These are phyloP conservation scores for Mycena capillaripes DNA, from an alignment of 768 basidiomycete genomes.

Conservation along the genomic window DNA sequence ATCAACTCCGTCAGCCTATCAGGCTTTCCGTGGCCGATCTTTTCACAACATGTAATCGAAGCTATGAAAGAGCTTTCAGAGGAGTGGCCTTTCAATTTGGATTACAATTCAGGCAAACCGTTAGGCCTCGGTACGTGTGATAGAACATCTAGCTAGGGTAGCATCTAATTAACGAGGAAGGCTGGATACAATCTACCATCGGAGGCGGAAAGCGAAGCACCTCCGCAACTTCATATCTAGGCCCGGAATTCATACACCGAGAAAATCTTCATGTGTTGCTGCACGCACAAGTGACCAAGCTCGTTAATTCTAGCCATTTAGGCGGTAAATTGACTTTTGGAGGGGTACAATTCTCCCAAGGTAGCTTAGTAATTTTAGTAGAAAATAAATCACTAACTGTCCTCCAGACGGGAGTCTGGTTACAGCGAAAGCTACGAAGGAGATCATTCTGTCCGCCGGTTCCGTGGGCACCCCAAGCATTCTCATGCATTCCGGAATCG, in stretches of 20 bases:
- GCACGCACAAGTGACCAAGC: background rate
- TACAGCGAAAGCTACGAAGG: conserved; percentile 42
- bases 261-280: background rate
- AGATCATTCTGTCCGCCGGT: conserved; percentile 51
- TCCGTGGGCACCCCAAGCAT: conserved; percentile 43
- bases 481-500: conserved; percentile 10
- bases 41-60: conserved; percentile 50
- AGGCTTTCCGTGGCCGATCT: conserved; percentile 40
- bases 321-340: background rate
- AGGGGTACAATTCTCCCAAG: background rate
- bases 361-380: background rate
- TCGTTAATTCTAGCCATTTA: background rate
- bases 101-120: conserved; percentile 50
- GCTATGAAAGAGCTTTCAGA: conserved; percentile 49
- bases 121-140: conserved; percentile 47
- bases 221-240: background rate
- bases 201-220: background rate
- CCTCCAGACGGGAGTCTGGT: background rate
- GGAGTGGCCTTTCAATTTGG: conserved; percentile 53
- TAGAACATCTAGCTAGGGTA: background rate
- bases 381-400: background rate
- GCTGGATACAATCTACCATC: background rate
- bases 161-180: background rate
- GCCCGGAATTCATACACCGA: background rate
- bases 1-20: conserved; percentile 48